Base-by-base conservation (phyloP, 441 rosid species). In the Adansonia madagascariensis region DNA sequence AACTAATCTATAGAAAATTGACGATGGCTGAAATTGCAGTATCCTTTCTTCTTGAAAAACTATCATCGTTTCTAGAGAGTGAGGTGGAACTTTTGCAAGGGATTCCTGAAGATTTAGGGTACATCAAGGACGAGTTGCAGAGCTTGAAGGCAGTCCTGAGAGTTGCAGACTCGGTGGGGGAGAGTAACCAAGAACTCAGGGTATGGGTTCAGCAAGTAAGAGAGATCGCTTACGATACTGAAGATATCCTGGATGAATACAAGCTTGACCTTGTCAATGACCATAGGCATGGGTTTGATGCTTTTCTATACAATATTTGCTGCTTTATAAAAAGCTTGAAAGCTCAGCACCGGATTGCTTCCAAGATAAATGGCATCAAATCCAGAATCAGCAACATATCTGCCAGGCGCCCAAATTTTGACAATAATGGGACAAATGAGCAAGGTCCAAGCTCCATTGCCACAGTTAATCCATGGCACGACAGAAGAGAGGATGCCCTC, bases 11-110 rank as follows among this genome's bases (percentile, higher is more conserved):
- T 35, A 55, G 44, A 63, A 72, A 20, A 41, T 72, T 18, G 22
- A 41, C 49, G 47, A 89, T 86, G 92, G 91, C 92, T 44, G 92
- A 87, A 14, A 81, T 78, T 79, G 77, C 85, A 24, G 90, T 88
- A 9, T 80, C 74, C 46, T 78, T 59, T 78, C 71, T 88, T 6
- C 74, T 81, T 57, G 81, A 75, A 22, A 67, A 82, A 53, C 83
- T 88, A 43, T 9, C 60, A 71, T 12, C 66, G 3, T 82, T 82
- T 22, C 41, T 81, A 4, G 57, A 55, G 2, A 78, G 79, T 1
- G 78, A 77, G 75, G 43, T 77, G 35, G 78, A 68, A 27, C 75
- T 85, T 12, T 44, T 85, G 73, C 24, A 24, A 20, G 84, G 79
- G 3, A 74, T 80, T 24, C 75, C 71, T 11, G 83, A 73, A 15